Conservation (phyloP, 257 asterid genomes). For the Forsythia suspensa region DNA sequence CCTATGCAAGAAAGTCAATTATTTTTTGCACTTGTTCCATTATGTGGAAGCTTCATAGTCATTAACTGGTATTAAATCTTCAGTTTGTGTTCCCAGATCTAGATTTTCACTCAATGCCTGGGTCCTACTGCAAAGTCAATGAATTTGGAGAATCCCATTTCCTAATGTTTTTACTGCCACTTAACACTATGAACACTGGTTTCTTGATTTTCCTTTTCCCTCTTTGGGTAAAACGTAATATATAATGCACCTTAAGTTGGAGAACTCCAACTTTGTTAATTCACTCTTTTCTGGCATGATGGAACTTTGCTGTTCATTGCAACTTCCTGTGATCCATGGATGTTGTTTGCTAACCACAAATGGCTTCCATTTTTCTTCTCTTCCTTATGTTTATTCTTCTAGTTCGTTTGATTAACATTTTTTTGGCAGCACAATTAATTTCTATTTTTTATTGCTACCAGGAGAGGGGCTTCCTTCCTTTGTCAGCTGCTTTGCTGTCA, state of each 20-base stretch:
- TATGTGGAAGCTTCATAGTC: background rate
- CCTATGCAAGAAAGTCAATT: background rate
- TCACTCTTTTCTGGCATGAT: slow-evolving; percentile 12
- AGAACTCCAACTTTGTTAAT: background rate
- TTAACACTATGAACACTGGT: background rate
- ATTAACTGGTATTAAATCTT: background rate
- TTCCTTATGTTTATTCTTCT: background rate
- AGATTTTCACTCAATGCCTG: background rate
- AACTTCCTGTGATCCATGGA: slow-evolving; percentile 5
- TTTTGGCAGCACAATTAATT: slow-evolving; percentile 22
- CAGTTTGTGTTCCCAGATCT: background rate
- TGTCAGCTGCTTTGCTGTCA: slow-evolving; percentile 91
- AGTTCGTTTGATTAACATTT: slow-evolving; percentile 9
- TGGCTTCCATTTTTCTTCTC: background rate
- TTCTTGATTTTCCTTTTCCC: background rate
- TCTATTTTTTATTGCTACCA: slow-evolving; percentile 38
- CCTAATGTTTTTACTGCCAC: slow-evolving; percentile 1
- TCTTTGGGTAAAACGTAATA: background rate
- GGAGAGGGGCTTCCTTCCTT: slow-evolving; percentile 97
- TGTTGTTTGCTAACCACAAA: background rate
- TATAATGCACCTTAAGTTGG: background rate
- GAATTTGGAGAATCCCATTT: background rate
- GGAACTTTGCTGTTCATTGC: slow-evolving; percentile 1
- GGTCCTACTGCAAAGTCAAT: slow-evolving; percentile 7
- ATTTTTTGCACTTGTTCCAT: background rate